Evolutionary conservation across 2,329 filamentous ascomycete species (phyloP), one percentile per base, ranked within the genome.

Genomic region (Stylonectria norvegica): DNA sequence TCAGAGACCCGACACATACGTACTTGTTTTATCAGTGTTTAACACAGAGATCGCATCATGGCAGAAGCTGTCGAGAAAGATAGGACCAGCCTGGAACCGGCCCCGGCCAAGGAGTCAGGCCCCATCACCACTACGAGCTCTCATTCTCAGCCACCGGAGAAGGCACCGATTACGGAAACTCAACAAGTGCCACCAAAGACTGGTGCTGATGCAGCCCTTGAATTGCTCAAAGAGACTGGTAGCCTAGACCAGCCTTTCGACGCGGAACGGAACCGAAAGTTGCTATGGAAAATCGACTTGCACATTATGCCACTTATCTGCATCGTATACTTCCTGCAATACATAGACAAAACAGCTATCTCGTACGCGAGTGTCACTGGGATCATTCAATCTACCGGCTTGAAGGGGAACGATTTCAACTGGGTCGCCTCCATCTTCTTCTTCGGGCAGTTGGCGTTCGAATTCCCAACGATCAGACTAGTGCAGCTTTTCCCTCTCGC

Each of bases 371-470:
- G 52, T 9, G 52, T 57, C 11, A 55, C 48, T 0, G 54, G 53
- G 1, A 52, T 55, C 2, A 40, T 43, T n/a, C 29, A 52, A 20
- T 61, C 64, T 2, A 54, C 58, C 1, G 55, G 66, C 4, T 59
- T 72, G 0, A 52, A 57, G 4, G 70, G 64, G 4, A 68, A 64
- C 23, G 58, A 66, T 36, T 72, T 70, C 48, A 69, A 66, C 30
- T 71, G 70, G 63, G 60, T 51, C 11, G 48, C 48, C 4, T 51
- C 50, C 17, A 48, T 51, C 11, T 54, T 53, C 47, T 63, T 63
- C 47, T 64, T 64, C 18, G 61, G 60, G 1, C 60, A 65, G 17
- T 48, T 66, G 4, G 57, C 60, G 0, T 65, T 67, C 19, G 60
- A 66, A 25, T 68, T 65, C 8, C 66, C 66, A 0, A 65, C 62